Evolutionary conservation across 257 asterid species (phyloP).

Genomic region (Primulina tabacum): DNA sequence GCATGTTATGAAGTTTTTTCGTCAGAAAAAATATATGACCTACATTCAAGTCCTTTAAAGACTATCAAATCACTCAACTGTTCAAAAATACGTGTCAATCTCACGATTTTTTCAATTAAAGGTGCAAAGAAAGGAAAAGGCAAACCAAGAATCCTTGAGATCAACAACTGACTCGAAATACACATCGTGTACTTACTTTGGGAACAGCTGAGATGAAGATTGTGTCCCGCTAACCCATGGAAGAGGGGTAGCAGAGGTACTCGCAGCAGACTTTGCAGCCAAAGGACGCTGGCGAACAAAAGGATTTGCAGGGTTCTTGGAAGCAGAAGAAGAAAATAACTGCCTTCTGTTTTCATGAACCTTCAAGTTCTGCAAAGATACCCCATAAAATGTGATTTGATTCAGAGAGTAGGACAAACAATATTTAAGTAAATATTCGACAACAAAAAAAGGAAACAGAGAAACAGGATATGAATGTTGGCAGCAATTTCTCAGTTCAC

Average conservation of each 20-base stretch:
- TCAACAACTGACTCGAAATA: constrained; percentile 1
- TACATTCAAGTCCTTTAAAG: constrained; percentile 3
- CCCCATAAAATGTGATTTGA: constrained; percentile 17
- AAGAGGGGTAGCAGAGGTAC: constrained; percentile 57
- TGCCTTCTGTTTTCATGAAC: constrained; percentile 86
- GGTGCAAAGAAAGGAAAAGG: background rate
- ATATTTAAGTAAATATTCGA: background rate
- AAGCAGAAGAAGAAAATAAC: constrained; percentile 59
- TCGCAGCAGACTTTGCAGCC: constrained; percentile 52
- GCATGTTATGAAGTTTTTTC: constrained; percentile 13
- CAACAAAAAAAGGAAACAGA: background rate
- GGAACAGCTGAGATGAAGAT: constrained; percentile 53
- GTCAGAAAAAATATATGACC: background rate
- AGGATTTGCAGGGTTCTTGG: constrained; percentile 73
- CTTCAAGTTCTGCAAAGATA: constrained; percentile 65
- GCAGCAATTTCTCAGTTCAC: constrained; percentile 36
- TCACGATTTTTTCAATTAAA: background rate
- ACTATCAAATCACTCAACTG: constrained; percentile 1
- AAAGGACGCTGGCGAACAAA: constrained; percentile 90
- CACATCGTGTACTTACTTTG: constrained; percentile 45
- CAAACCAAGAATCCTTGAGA: constrained; percentile 5
- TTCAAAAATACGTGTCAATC: background rate
- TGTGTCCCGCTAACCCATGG: constrained; percentile 66
- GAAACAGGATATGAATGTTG: constrained; percentile 7
- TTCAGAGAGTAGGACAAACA: constrained; percentile 15